phyloP scores from a whole-genome alignment of 257 asterid species.

The Handroanthus guayacan region DNA sequence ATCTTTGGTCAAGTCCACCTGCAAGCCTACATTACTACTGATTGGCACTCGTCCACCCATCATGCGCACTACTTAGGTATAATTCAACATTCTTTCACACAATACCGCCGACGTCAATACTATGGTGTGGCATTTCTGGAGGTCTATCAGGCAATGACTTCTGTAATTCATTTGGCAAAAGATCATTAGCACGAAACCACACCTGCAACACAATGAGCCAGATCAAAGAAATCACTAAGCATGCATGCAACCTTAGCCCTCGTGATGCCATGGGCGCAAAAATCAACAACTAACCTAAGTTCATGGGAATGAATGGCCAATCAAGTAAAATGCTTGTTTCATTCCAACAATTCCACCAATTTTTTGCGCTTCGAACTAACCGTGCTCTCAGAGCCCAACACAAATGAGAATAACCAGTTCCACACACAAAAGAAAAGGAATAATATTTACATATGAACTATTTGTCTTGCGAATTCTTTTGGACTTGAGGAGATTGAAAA shows the following conservation, averaged over 20 bases:
- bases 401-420: too few relatives aligned
- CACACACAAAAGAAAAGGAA: conserved; percentile 36
- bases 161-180: conserved; percentile 81
- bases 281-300: conserved; percentile 85
- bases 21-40: too few relatives aligned
- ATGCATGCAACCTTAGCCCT: conserved; percentile 54
- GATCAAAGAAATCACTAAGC: conserved; percentile 42
- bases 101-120: conserved; percentile 48
- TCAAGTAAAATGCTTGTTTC: conserved; percentile 87
- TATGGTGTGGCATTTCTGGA: conserved; percentile 70
- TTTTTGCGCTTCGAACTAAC: not conserved
- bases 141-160: conserved; percentile 84
- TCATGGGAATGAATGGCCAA: conserved; percentile 88
- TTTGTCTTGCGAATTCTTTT: too few relatives aligned
- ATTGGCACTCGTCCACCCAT: too few relatives aligned
- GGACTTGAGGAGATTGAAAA: too few relatives aligned
- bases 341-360: not conserved
- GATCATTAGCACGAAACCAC: conserved; percentile 92
- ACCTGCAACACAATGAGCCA: conserved; percentile 60
- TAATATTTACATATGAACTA: too few relatives aligned
- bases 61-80: too few relatives aligned
- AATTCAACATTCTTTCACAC: not conserved
- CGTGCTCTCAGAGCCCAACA: too few relatives aligned
- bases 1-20: too few relatives aligned
- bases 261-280: conserved; percentile 63